Base-by-base conservation (phyloP, 495 filamentous ascomycete species). In the Penicillium antarcticum region DNA sequence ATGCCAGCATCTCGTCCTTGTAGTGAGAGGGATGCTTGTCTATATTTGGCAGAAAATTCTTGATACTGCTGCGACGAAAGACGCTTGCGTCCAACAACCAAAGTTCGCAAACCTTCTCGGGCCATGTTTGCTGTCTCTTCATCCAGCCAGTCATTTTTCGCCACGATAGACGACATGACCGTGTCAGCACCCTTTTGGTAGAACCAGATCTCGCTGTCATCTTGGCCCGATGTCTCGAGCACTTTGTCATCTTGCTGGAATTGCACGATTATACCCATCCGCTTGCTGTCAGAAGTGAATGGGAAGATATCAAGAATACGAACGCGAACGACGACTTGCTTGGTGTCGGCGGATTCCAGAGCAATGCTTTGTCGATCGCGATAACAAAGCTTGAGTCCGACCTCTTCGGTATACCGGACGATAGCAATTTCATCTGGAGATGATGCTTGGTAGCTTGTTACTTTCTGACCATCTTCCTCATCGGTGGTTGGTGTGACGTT, bases 61-160 rank as follows among this genome's bases (percentile, higher is more conserved):
- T 81, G 74, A 59, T 96, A 96, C 51, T 91, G 87, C 53, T 84
- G 78, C 10, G 65, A 9, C 3, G 89, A 89, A 19, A 99, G 74
- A 29, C 79, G 83, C 65, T 91, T 95, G 37, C 95, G 77, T 33
- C 95, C 95, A 13, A 99, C 85, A 9, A 99, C 95, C 8, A 99
- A 79, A 5, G 95, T 99, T 16, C 95, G 85, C 42, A 99, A 74
- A 18, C 95, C 95, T 73, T 99, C 95, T 16, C 95, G 83, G 3
- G 95, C 95, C 95, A 99, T 97, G 60, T 99, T 99, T 2, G 89
- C 88, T 2, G 92, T 97, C 65, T 99, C 95, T 61, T 99, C 95
- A 50, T 97, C 95, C 3, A 99, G 81, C 95, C 95, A 99, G 74
- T 97, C 94, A 62, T 97, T 97, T 11, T 90, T 80, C 12, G 86